Base-by-base conservation (phyloP, 768 basidiomycete genomes). In the Kwoniella shandongensis region DNA sequence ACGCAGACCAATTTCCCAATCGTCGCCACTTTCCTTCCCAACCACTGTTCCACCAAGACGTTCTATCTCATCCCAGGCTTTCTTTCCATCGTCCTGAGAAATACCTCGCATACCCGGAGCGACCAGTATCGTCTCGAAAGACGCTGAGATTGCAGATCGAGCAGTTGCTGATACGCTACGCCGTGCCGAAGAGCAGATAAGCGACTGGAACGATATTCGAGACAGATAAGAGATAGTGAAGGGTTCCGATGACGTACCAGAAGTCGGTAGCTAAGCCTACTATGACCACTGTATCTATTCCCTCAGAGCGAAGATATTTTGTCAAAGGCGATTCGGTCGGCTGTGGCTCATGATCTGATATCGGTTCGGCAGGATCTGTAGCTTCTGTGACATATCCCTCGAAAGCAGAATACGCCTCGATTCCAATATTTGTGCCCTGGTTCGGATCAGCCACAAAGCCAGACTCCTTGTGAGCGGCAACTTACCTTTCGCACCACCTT, bases 341-440 rank as follows among this genome's bases (percentile, higher is more conserved):
- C 80, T 77, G 79, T 83, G 82, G 40, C 82, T 80, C 58, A 25
- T 59, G 39, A 30, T 59, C 30, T 2, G 47, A n/a, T 8, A 48
- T 48, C 1, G 62, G 59, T 17, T 63, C 57, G 4, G 49, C 18
- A 4, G 62, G 61, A 23, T 57, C 51, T 4, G 53, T 47, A 25
- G 44, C 46, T 0, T 53, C 48, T n/a, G 68, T 55, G 4, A 71
- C 39, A 18, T 70, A 66, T 12, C 72, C 72, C 20, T 70, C 80
- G 67, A 91, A 91, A 1, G 86, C 88, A n/a, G 86, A 88, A 69
- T 91, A 91, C 40, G 85, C 85, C 70, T 91, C 89, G 63, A 89
- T 80, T 29, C 78, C 79, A 0, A 72, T 72, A 58, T 88, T 56
- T 10, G 63, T 67, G 0, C 67, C 76, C 74, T 76, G 48, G 15